These are phyloP conservation scores for Truncatella angustata DNA, from an alignment of 2,329 filamentous ascomycete species.

Conservation along the genomic window DNA sequence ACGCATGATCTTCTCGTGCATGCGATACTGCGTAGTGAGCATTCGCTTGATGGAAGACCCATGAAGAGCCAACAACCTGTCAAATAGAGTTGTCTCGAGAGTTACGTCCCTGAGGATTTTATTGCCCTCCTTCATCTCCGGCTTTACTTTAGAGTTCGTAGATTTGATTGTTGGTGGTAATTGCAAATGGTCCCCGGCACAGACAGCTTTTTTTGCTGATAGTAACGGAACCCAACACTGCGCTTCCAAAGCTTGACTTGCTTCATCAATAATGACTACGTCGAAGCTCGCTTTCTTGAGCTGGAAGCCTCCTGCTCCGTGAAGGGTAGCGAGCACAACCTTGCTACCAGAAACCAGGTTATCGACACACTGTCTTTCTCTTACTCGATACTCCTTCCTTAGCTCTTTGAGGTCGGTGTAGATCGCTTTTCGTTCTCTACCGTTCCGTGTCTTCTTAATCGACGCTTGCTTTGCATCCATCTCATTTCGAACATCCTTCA, in stretches of 20 bases:
- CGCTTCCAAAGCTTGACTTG: slow-evolving; percentile 90
- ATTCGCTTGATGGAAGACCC: slow-evolving; percentile 85
- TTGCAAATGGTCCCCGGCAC: slow-evolving; percentile 93
- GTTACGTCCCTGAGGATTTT: slow-evolving; percentile 50
- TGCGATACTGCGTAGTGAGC: slow-evolving; percentile 96
- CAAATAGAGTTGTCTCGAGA: slow-evolving; percentile 90
- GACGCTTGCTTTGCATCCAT: slow-evolving; percentile 91
- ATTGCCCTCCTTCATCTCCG: slow-evolving; percentile 31
- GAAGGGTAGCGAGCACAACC: slow-evolving; percentile 88
- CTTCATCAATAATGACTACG: slow-evolving; percentile 93
- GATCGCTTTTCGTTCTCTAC: slow-evolving; percentile 74
- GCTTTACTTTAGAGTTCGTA: slow-evolving; percentile 50
- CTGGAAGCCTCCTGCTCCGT: slow-evolving; percentile 86
- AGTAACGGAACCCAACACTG: slow-evolving; percentile 95
- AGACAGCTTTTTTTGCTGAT: slow-evolving; percentile 76
- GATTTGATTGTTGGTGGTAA: slow-evolving; percentile 94
- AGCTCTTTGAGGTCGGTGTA: slow-evolving; percentile 84
- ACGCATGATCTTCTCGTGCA: slow-evolving; percentile 94
- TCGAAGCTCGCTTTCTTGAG: slow-evolving; percentile 80
- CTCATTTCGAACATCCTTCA: slow-evolving; percentile 84
- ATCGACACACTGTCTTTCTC: slow-evolving; percentile 78
- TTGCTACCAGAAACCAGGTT: slow-evolving; percentile 74
- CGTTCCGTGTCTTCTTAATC: slow-evolving; percentile 81
- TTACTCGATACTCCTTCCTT: slow-evolving; percentile 81
- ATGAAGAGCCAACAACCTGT: slow-evolving; percentile 79